phyloP scores from a whole-genome alignment of 805 yeast species.

The Pichia nakasei region DNA sequence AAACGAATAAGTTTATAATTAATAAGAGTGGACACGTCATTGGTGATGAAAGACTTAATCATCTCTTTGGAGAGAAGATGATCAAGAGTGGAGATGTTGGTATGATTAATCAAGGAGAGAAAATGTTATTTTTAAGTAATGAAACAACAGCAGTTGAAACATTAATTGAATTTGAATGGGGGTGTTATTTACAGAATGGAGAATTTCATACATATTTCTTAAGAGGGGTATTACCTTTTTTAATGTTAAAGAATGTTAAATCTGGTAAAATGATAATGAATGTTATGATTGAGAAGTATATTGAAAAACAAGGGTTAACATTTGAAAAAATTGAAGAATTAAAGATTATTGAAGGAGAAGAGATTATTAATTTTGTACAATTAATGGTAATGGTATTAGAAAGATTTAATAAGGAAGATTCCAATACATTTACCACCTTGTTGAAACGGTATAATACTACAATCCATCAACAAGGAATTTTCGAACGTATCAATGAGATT shows the following conservation, averaged over 20 bases:
- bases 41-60: constrained; percentile 74
- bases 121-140: constrained; percentile 19
- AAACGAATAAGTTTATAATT: constrained; percentile 58
- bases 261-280: constrained; percentile 40
- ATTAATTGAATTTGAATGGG: constrained; percentile 28
- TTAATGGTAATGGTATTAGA: constrained; percentile 53
- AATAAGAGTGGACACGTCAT: constrained; percentile 39
- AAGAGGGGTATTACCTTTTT: constrained; percentile 69
- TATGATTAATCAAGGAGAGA: constrained; percentile 21
- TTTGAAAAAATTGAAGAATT: constrained; percentile 8
- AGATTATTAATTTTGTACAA: constrained; percentile 55
- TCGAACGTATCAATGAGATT: constrained; percentile 21
- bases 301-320: constrained; percentile 7
- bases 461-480: constrained; percentile 14
- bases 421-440: constrained; percentile 33
- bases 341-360: constrained; percentile 27
- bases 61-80: constrained; percentile 62
- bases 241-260: constrained; percentile 57
- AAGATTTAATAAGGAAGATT: constrained; percentile 31
- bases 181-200: constrained; percentile 26
- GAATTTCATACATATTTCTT: constrained; percentile 23
- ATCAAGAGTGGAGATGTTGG: constrained; percentile 27
- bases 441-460: constrained; percentile 31
- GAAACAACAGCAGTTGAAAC: constrained; percentile 16
- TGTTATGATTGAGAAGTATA: constrained; percentile 29